Evolutionary conservation across 2,329 filamentous ascomycete genomes (phyloP), one percentile per base, ranked within the genome.

Genomic region (Aspergillus clavatus): DNA sequence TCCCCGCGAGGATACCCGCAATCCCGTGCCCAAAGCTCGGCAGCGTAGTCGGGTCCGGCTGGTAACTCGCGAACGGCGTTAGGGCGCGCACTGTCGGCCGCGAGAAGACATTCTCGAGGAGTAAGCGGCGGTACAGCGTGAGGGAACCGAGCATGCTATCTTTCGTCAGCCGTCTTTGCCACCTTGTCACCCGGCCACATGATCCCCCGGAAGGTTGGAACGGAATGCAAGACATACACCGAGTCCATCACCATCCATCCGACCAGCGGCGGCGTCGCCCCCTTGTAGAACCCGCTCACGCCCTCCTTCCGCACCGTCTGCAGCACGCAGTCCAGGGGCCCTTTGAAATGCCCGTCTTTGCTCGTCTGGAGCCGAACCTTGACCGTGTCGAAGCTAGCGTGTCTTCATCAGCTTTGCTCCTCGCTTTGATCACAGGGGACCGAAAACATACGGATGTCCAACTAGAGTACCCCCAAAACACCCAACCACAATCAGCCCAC

Each of bases 241-340:
- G 78, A 82, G 72, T 98, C 93, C 91, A 97, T 97, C 61, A 94
- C 88, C 86, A 97, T 95, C 93, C 93, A 97, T 58, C 93, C 93
- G 41, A 96, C 82, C 39, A 97, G 75, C 42, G 93, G 93, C 45
- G 91, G 91, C 22, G 87, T 88, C 8, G 89, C 89, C 59, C 91
- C 90, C 72, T 97, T 98, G 78, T 97, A 98, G 33, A 98, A 75
- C 3, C 89, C 93, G 40, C 77, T 71, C 38, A 94, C 71, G 38
- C 91, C 91, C 69, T 98, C 93, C 63, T 89, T 86, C 48, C 85
- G 81, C 22, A 97, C 54, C 7, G 93, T 98, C 66, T 91, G 84
- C 45, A 86, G 68, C 7, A 95, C 73, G 63, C 93, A 97, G 67
- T 95, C 84, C 24, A 95, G 66, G 0, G 93, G 90, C 0, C 93